Conservation (phyloP, 2,329 filamentous ascomycete species). For the Didymella keratinophila region DNA sequence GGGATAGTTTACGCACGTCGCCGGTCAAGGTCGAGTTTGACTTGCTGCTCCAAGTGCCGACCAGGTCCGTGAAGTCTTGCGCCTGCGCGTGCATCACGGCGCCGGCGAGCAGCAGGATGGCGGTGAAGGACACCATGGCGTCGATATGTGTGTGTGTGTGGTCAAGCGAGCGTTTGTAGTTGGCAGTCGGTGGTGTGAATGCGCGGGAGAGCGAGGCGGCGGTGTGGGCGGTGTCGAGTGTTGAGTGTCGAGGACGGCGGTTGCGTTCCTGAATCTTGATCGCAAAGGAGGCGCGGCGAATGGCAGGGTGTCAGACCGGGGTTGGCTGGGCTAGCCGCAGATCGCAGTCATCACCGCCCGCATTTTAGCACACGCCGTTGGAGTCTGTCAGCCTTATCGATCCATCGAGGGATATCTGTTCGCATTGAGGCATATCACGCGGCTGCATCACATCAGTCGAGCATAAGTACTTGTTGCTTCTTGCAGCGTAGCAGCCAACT, state of each 20-base stretch:
- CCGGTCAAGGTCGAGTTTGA: constrained; percentile 73
- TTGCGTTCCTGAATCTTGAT: constrained; percentile 27
- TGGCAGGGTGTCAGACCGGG: constrained; percentile 30
- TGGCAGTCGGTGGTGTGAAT: constrained; percentile 1
- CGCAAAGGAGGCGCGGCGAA: constrained; percentile 22
- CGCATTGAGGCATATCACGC: constrained; percentile 2
- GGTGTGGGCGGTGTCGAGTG: neutral
- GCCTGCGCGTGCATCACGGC: constrained; percentile 47
- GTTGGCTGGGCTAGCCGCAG: constrained; percentile 37
- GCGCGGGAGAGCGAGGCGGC: constrained; percentile 10
- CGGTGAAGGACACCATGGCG: constrained; percentile 40
- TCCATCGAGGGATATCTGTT: constrained; percentile 1
- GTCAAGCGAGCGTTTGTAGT: constrained; percentile 22
- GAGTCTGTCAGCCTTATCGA: neutral
- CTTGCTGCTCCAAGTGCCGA: constrained; percentile 78
- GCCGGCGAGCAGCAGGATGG: constrained; percentile 44
- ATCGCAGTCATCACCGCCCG: constrained; percentile 34
- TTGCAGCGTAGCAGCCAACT: constrained; percentile 14
- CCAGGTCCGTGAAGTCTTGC: constrained; percentile 55
- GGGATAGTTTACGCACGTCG: constrained; percentile 59
- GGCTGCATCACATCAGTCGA: neutral
- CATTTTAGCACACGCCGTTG: constrained; percentile 20
- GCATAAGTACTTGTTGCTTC: constrained; percentile 5
- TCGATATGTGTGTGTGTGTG: constrained; percentile 19
- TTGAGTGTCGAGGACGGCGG: constrained; percentile 15